phyloP scores from a whole-genome alignment of 805 yeast genomes.

The Metschnikowia kofuensis region DNA sequence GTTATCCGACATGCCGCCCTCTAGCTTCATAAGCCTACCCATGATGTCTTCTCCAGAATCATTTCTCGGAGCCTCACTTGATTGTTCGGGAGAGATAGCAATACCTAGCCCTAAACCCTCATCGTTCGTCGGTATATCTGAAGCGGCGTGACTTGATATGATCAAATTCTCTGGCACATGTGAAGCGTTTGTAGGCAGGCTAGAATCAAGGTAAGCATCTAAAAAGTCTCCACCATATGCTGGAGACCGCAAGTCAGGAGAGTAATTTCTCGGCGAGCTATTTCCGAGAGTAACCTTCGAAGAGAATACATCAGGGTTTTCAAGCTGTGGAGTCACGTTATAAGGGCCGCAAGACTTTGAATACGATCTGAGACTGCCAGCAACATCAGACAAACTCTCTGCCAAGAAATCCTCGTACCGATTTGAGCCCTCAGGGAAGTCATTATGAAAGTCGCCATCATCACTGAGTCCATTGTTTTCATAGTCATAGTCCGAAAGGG shows the following conservation, averaged over 20 bases:
- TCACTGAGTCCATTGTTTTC: constrained; percentile 42
- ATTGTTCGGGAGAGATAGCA: neutral
- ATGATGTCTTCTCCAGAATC: constrained; percentile 6
- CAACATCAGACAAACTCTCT: constrained; percentile 13
- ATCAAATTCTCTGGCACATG: neutral
- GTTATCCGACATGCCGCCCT: neutral
- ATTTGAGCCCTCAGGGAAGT: constrained; percentile 9
- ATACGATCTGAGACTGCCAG: constrained; percentile 1
- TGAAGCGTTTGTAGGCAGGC: constrained; percentile 6
- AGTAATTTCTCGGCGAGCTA: neutral
- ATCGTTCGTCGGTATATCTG: neutral
- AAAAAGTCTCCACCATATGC: constrained; percentile 17
- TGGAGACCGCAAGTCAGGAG: constrained; percentile 10
- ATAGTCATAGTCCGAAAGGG: constrained; percentile 38
- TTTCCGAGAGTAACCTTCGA: neutral
- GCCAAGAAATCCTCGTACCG: constrained; percentile 23
- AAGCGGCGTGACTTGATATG: neutral
- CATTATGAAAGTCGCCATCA: constrained; percentile 19
- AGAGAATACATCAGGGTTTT: no score
- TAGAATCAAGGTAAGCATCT: constrained; percentile 15
- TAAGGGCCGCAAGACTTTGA: neutral
- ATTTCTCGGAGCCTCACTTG: neutral
- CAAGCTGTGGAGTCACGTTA: no score
- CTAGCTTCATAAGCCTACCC: constrained; percentile 6
- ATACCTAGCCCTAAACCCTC: constrained; percentile 6